Evolutionary conservation across 2,329 filamentous ascomycete species (phyloP), one percentile per base, ranked within the genome.

Genomic region (Diaporthe longicolla): DNA sequence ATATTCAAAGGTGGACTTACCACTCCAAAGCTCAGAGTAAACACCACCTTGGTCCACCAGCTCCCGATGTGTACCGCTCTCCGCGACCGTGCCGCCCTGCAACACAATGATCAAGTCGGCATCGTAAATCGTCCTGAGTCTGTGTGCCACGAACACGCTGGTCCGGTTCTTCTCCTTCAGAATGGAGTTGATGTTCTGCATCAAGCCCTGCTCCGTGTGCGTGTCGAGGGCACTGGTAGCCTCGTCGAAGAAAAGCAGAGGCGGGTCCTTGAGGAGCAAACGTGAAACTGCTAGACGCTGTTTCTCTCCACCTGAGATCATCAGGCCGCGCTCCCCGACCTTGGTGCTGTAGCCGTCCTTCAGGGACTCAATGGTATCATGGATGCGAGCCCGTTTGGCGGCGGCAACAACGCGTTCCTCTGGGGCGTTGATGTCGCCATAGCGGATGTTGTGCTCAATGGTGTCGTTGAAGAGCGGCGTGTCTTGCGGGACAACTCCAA

Each of bases 391-490:
- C 71, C 95, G 89, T 79, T 92, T 91, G 1, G 97, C 95, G 0
- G 95, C 97, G 40, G 92, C 92, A 17, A 91, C 82, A 10, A 99
- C 93, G 73, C 92, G 87, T 43, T 95, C 94, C 13, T 89, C 86
- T 0, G 92, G 88, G 0, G 96, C 95, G 61, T 91, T 90, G 76
- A 98, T 89, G 77, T 93, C 90, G 68, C 97, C 97, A 82, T 99
- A 99, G 76, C 92, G 93, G 79, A 99, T 98, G 82, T 99, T 99
- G 82, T 98, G 95, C 81, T 94, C 93, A 74, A 99, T 96, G 0
- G 95, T 97, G 80, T 98, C 95, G 82, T 99, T 99, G 87, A 99
- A 99, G 1, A 99, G 88, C 0, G 97, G 95, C 0, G 97, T 98
- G 79, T 99, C 97, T 82, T 99, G 97, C 0, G 97, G 97, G 0